Base-by-base conservation (phyloP, 345 rosid species). In the Eucalyptus pauciflora region DNA sequence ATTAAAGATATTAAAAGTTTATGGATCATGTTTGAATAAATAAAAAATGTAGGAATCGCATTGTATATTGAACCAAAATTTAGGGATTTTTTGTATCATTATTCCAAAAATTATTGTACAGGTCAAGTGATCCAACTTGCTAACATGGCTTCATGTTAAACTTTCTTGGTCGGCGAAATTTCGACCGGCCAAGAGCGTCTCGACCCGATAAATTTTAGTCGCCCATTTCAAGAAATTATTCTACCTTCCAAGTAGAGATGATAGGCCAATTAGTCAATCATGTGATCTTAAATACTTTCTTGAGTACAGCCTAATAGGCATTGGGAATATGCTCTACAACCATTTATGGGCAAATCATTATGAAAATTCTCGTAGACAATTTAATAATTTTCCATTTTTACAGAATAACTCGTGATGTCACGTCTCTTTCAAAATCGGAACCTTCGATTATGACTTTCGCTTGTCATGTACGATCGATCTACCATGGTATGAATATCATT, bases 401-500 rank as follows among this genome's bases (percentile, higher is more conserved):
- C 2, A 5, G 14, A 64, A 64, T n/a, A 64, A 14, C 20, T 7
- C 8, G 3, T n/a, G 3, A 64, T n/a, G 5, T 7, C 76, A 13
- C 15, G 0, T 20, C 1, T 20, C 8, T 20, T 37, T 10, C 46
- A 1, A 37, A 10, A 20, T 0, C 0, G 1, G 3, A 10, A 17
- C 13, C 2, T 76, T 37, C 11, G 6, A 20, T 20, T 3, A 1
- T 37, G 4, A 41, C 41, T 76, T 17, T 2, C 11, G 3, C 3
- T 76, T 5, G 15, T 41, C 37, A 4, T 1, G 6, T 41, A 37
- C 1, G 5, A 20, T 20, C 3, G 2, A 71, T 18, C 4, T 37
- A 71, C 0, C 1, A 4, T 37, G 43, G 1, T 71, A 0, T 0
- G 3, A 37, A 20, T 18, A 37, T 43, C 46, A 71, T 71, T 71